Evolutionary conservation across 208 protist genomes (phyloP), one percentile per base, ranked within the genome.

Genomic region (Wallacemonas sp.): DNA sequence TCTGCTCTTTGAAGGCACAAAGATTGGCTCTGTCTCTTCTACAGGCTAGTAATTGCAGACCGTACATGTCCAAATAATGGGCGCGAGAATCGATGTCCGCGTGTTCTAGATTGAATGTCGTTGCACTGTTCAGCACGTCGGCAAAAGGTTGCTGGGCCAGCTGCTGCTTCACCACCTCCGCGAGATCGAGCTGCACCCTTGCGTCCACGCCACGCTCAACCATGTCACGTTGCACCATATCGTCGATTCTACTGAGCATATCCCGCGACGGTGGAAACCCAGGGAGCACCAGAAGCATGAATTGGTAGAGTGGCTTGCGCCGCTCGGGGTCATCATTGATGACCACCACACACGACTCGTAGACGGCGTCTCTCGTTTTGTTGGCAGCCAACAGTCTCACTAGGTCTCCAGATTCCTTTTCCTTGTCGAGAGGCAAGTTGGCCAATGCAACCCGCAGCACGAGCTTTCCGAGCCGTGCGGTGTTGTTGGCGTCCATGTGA

Each of bases 251-350:
- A 17, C 63, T 33, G 0, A 90, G 75, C 3, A 70, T 85, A 19
- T 73, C 29, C 41, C 71, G 63, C 10, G 82, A 91, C 0, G 87
- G 84, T 9, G 83, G 87, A 50, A 94, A 91, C 48, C 81, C 83
- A 22, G 76, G 77, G 1, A 91, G 67, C 59, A 77, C 83, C 57
- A 78, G 76, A 21, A 87, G 61, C 38, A 93, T 64, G n/a, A 94
- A 71, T 58, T 81, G 69, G 39, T 81, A 80, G 41, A 94, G 72
- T 44, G 69, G 63, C 21, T 73, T 63, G n/a, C 82, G 67, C 15
- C 84, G 71, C 19, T 89, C 77, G 10, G 81, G 62, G 50, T 94
- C 82, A 27, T 85, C 78, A n/a, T 78, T 72, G 27, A 78, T 59
- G 2, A 89, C 38, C 24, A 89, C 80, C 19, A 91, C 70, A 44